Percentiles rank a stretch among this genome's conserved stretches.
Conservation (phyloP, 2,329 filamentous ascomycete species). For the Lachnellula occidentalis region DNA sequence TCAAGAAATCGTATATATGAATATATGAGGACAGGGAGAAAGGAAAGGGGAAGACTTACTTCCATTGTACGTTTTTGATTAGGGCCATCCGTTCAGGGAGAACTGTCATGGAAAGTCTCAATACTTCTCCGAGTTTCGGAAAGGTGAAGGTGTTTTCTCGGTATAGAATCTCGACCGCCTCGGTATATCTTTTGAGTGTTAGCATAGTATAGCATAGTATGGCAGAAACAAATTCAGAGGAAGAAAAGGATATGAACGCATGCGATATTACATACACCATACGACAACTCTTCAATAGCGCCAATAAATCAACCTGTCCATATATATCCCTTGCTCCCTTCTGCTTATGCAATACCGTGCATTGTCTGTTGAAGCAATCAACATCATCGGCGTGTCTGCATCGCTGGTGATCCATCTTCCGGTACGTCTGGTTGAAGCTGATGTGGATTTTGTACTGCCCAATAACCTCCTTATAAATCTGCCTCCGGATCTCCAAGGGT, state of each 20-base stretch:
- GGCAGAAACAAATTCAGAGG: background rate
- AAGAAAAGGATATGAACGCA: background rate
- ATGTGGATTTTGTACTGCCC: slow-evolving; percentile 13
- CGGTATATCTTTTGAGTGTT: slow-evolving; percentile 12
- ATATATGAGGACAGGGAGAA: too few relatives aligned
- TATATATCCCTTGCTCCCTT: slow-evolving; percentile 6
- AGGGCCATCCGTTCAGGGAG: slow-evolving; percentile 11
- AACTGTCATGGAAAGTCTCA: slow-evolving; percentile 12
- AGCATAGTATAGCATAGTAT: background rate
- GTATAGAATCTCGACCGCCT: slow-evolving; percentile 14
- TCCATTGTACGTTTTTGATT: slow-evolving; percentile 8
- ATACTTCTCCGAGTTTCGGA: slow-evolving; percentile 5
- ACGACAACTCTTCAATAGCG: slow-evolving; percentile 11
- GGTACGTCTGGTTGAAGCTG: slow-evolving; percentile 5
- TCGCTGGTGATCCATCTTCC: slow-evolving; percentile 7
- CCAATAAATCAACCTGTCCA: slow-evolving; percentile 6
- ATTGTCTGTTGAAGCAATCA: background rate
- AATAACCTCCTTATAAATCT: slow-evolving; percentile 12
- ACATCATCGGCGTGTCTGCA: slow-evolving; percentile 1
- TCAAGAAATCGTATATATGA: too few relatives aligned
- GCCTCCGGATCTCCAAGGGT: slow-evolving; percentile 8
- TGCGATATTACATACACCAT: slow-evolving; percentile 11
- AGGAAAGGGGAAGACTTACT: background rate
- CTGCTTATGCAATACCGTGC: slow-evolving; percentile 2
- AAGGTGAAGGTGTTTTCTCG: slow-evolving; percentile 13